Percentiles rank a stretch among this genome's conserved stretches.
These are phyloP conservation scores for Xylaria polymorpha DNA, from an alignment of 2,329 filamentous ascomycete species.

Conservation along the genomic window DNA sequence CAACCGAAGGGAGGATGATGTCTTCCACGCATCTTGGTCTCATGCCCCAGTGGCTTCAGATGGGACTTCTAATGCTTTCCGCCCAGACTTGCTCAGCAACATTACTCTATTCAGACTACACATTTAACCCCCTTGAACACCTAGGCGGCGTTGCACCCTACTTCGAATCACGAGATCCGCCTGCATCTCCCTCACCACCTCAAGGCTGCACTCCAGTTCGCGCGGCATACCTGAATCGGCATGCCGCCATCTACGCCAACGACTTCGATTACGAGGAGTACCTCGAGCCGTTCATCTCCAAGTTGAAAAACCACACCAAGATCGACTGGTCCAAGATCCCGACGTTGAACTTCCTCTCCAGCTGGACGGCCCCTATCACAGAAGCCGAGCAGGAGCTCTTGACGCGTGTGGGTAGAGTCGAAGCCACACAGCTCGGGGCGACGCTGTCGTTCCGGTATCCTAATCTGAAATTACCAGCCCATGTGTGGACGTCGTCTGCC, in stretches of 20 bases:
- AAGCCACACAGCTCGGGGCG: conserved; percentile 69
- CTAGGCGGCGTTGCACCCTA: conserved; percentile 68
- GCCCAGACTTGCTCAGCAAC: conserved; percentile 28
- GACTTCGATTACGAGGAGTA: conserved; percentile 69
- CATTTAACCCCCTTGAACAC: conserved; percentile 66
- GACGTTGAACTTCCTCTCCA: conserved; percentile 65
- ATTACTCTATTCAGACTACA: conserved; percentile 58
- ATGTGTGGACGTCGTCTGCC: conserved; percentile 72
- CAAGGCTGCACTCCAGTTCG: conserved; percentile 62
- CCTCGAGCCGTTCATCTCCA: conserved; percentile 66
- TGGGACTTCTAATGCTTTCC: conserved; percentile 18
- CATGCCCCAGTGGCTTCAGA: conserved; percentile 28
- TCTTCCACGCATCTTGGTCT: conserved; percentile 5
- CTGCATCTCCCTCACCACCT: conserved; percentile 56
- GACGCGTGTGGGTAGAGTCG: conserved; percentile 69
- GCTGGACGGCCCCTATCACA: conserved; percentile 68
- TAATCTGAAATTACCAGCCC: conserved; percentile 61
- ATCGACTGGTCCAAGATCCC: conserved; percentile 68
- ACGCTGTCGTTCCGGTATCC: conserved; percentile 70
- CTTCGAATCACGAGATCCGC: conserved; percentile 65
- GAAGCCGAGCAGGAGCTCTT: conserved; percentile 68
- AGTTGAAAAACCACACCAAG: conserved; percentile 66
- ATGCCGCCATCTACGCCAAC: conserved; percentile 70
- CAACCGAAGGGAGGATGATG: conserved; percentile 16
- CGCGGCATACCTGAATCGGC: conserved; percentile 68